Evolutionary conservation across 1,139 yeast species (phyloP).

Genomic region (Yamadazyma dendronema): DNA sequence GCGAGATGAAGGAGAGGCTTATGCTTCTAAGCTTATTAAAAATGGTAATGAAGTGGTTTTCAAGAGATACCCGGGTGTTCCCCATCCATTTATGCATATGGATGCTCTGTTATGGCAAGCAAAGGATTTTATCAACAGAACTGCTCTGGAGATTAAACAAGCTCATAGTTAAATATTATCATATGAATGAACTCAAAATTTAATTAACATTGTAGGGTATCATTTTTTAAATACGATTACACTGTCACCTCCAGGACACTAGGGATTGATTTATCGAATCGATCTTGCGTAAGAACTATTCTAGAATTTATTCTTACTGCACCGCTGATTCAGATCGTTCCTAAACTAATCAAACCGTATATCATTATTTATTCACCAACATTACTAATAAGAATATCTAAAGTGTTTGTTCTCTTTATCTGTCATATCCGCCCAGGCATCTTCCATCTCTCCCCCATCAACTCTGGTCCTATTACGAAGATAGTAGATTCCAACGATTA

Average conservation of each 20-base stretch:
- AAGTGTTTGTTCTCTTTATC: constrained; percentile 34
- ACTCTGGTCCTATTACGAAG: constrained; percentile 21
- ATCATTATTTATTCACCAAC: too few species aligned
- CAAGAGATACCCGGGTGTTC: constrained; percentile 43
- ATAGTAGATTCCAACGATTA: constrained; percentile 23
- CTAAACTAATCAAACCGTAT: too few species aligned
- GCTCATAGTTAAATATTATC: too few species aligned
- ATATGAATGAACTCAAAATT: too few species aligned
- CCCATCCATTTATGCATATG: constrained; percentile 51
- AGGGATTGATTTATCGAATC: too few species aligned
- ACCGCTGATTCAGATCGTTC: too few species aligned
- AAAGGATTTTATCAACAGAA: constrained; percentile 17
- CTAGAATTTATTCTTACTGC: too few species aligned
- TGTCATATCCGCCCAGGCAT: constrained; percentile 34
- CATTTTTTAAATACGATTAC: too few species aligned
- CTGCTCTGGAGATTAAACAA: constrained; percentile 17
- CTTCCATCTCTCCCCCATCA: constrained; percentile 15
- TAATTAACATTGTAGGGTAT: too few species aligned
- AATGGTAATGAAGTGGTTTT: constrained; percentile 37
- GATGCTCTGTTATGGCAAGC: constrained; percentile 39
- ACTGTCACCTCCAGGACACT: too few species aligned
- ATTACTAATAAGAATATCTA: constrained; percentile 25
- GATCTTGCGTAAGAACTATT: too few species aligned
- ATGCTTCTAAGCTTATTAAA: constrained; percentile 34
- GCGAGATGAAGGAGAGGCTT: constrained; percentile 43